Evolutionary conservation across 176 grass and related monocot species (phyloP).

Genomic region (Eleusine coracana): DNA sequence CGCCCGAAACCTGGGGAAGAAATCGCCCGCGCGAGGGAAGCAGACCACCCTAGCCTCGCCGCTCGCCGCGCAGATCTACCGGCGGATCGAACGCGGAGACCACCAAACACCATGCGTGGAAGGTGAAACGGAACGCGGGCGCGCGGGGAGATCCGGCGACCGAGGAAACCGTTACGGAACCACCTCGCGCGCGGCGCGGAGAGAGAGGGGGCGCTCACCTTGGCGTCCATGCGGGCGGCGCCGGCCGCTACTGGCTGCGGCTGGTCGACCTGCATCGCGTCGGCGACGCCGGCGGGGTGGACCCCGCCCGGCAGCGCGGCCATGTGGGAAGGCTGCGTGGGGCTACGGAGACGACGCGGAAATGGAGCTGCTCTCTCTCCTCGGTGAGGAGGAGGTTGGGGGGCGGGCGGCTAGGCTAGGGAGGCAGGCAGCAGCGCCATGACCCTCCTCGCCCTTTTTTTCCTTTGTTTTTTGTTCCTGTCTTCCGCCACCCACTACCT

Average conservation of each 20-base stretch:
- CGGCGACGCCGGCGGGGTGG: conserved; percentile 39
- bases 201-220: conserved; percentile 38
- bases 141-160: conserved; percentile 15
- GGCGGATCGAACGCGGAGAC: conserved; percentile 23
- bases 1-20: neutral
- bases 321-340: conserved; percentile 35
- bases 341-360: neutral
- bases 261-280: conserved; percentile 62
- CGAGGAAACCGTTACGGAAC: neutral
- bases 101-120: neutral
- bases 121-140: neutral
- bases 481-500: conserved; percentile 39
- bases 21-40: neutral
- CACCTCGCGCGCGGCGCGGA: neutral
- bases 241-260: conserved; percentile 23
- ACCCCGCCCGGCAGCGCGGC: conserved; percentile 44
- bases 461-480: conserved; percentile 27
- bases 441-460: neutral
- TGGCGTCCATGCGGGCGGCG: conserved; percentile 35
- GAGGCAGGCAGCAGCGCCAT: conserved; percentile 13
- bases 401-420: conserved; percentile 16
- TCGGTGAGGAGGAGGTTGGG: conserved; percentile 26
- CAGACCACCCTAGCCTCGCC: neutral
- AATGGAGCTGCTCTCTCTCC: conserved; percentile 40
- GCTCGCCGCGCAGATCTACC: conserved; percentile 35